Evolutionary conservation across 768 basidiomycete species (phyloP), one percentile per base, ranked within the genome.

Genomic region (Astraeus odoratus): DNA sequence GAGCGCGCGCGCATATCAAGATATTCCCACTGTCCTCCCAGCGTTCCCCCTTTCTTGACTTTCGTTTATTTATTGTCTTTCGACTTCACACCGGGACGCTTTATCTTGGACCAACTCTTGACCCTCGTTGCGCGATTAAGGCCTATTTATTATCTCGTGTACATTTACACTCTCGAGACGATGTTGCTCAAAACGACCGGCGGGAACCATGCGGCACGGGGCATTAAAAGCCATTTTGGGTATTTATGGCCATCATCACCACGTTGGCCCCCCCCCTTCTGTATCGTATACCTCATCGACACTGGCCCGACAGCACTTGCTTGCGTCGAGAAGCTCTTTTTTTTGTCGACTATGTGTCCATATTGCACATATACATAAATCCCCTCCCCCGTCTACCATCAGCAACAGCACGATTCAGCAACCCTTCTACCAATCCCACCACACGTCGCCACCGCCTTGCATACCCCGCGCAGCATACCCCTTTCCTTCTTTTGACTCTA

Each of bases 21-120:
- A n/a, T n/a, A n/a, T 8, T 9, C 26, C 22, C 18, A 34, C 49
- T 39, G 27, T 24, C 23, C 38, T 22, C 30, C 42, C 35, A 23
- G 15, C 36, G 1, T 41, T n/a, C n/a, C 45, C 46, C 33, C 18
- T 46, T 57, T 42, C 54, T 56, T 58, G 56, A 19, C 27, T 41
- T n/a, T n/a, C n/a, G n/a, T n/a, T 30, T 63, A 64, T 63, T 64
- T 63, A 64, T 63, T 51, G 44, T 38, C 44, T 46, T 57, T 51
- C 25, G 49, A 51, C 36, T 48, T 61, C 53, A 55, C 57, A 40
- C 48, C 50, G 46, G 29, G 39, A 41, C 33, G 2, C 42, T 18
- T 36, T 40, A 29, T 37, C 19, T 47, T 47, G 47, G 43, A 41
- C 39, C 43, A 19, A 23, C 24, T 38, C 37, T 31, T 37, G 33